Conservation (phyloP, 306 rosid species). For the Cucurbita ficifolia region DNA sequence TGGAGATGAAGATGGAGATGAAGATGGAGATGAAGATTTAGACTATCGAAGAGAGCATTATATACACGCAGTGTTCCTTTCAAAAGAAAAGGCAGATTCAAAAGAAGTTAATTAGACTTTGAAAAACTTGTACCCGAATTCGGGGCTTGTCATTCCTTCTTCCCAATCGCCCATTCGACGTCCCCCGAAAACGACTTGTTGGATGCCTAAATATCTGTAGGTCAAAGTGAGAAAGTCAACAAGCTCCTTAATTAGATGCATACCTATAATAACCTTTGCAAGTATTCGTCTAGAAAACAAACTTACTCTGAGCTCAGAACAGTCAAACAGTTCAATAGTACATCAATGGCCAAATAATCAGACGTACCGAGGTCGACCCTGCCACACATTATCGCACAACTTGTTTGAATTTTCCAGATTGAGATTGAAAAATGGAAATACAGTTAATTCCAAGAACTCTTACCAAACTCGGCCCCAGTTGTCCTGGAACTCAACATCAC, state of each 20-base stretch:
- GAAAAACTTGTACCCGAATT: constrained; percentile 71
- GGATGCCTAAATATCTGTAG: constrained; percentile 76
- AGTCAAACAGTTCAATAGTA: constrained; percentile 77
- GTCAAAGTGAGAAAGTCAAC: background rate
- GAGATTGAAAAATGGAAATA: background rate
- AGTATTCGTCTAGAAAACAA: background rate
- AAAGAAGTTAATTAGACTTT: constrained; percentile 35
- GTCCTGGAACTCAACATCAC: constrained; percentile 80
- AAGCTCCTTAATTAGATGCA: background rate
- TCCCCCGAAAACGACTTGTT: constrained; percentile 78
- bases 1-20: no score
- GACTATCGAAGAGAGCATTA: background rate
- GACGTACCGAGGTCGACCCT: constrained; percentile 92
- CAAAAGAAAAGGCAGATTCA: background rate
- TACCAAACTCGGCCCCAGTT: constrained; percentile 97
- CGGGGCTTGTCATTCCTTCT: constrained; percentile 74
- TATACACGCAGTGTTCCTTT: background rate
- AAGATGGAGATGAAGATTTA: background rate
- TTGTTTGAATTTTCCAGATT: background rate
- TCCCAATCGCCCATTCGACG: constrained; percentile 86
- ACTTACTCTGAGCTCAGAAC: constrained; percentile 82
- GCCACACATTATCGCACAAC: constrained; percentile 14
- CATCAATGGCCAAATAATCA: constrained; percentile 73
- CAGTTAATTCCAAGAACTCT: background rate
- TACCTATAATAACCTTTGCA: background rate